Conservation (phyloP, 306 rosid species). For the Sesbania bispinosa region DNA sequence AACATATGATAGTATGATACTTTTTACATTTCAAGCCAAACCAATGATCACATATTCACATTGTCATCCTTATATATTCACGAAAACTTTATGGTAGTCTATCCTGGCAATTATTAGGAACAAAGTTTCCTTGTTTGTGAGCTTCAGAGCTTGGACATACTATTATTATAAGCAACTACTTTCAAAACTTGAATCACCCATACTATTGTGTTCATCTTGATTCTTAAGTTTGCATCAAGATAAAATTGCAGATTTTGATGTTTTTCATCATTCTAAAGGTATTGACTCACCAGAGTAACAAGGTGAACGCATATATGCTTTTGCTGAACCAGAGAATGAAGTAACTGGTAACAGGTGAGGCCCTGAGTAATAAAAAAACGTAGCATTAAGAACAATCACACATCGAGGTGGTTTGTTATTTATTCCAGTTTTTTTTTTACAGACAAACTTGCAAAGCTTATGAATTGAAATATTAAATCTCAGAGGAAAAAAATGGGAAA, state of each 20-base stretch:
- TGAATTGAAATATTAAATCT: slow-evolving; percentile 6
- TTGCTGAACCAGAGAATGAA: slow-evolving; percentile 80
- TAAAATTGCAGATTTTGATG: slow-evolving; percentile 6
- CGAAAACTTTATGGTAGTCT: too few relatives aligned
- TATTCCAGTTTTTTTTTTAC: not conserved
- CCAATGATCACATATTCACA: not conserved
- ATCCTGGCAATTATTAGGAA: slow-evolving; percentile 3
- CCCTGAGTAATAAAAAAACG: slow-evolving; percentile 52
- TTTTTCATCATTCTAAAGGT: slow-evolving; percentile 12
- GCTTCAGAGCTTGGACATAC: not conserved
- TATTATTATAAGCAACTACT: not conserved
- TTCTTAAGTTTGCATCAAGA: not conserved
- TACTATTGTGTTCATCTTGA: too few relatives aligned
- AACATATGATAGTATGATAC: not conserved
- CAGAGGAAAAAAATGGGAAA: not conserved
- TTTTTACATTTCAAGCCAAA: not conserved
- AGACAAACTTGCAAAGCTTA: slow-evolving; percentile 13
- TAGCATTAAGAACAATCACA: slow-evolving; percentile 15
- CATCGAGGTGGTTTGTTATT: not conserved
- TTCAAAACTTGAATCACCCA: not conserved
- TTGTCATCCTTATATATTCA: not conserved
- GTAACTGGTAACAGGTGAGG: slow-evolving; percentile 75
- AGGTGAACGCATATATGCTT: slow-evolving; percentile 82
- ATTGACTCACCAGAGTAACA: slow-evolving; percentile 72
- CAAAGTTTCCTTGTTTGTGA: not conserved